Conservation (phyloP, 768 basidiomycete species). For the Leucosporidium yakuticum region DNA sequence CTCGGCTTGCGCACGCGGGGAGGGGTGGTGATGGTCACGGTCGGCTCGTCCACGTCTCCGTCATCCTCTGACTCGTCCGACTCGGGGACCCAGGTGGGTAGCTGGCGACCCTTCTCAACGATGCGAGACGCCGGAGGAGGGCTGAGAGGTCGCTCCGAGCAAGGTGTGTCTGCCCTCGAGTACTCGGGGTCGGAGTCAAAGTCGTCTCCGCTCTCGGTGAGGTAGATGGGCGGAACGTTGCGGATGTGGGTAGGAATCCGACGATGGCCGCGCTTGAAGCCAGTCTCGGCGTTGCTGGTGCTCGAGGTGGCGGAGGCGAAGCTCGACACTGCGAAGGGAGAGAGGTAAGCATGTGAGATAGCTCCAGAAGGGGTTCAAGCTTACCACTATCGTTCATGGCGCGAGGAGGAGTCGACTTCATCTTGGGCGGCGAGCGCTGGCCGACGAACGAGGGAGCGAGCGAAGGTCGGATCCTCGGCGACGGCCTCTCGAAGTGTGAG, state of each 20-base stretch:
- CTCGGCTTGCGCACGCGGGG: constrained; percentile 5
- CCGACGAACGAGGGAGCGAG: neutral
- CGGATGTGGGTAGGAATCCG: constrained; percentile 32
- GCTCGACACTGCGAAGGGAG: neutral
- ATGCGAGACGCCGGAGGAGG: constrained; percentile 27
- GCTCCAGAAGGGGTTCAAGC: neutral
- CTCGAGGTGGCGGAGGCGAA: neutral
- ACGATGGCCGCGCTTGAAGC: constrained; percentile 20
- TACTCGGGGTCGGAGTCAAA: constrained; percentile 7
- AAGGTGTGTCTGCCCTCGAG: constrained; percentile 8
- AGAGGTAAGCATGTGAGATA: neutral
- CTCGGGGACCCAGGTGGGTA: constrained; percentile 19
- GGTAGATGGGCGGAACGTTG: constrained; percentile 20
- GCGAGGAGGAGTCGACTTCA: too few species aligned
- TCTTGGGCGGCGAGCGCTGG: too few species aligned
- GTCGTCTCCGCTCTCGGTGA: constrained; percentile 26
- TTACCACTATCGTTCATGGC: too few species aligned
- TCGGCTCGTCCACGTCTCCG: constrained; percentile 29
- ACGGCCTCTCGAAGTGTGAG: neutral
- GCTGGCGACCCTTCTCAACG: constrained; percentile 15
- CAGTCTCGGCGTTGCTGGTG: neutral
- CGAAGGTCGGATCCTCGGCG: constrained; percentile 1
- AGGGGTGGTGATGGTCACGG: constrained; percentile 17
- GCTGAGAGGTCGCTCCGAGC: constrained; percentile 10
- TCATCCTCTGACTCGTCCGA: neutral